These are phyloP conservation scores for Suillus lakei DNA, from an alignment of 768 basidiomycete genomes.

Conservation along the genomic window DNA sequence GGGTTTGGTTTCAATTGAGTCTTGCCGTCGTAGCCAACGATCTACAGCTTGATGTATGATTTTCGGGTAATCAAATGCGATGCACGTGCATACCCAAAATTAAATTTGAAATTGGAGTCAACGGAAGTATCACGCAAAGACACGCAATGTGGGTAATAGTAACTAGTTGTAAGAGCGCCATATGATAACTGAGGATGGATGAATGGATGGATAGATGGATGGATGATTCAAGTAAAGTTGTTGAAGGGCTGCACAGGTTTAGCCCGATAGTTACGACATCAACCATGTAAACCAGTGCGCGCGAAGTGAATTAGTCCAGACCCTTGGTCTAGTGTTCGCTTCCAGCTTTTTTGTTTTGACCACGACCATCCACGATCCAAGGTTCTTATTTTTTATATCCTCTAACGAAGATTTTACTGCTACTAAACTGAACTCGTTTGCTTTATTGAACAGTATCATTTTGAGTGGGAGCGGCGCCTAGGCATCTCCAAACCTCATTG, in stretches of 20 bases:
- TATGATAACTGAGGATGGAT: not conserved
- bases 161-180: not conserved
- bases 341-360: slow-evolving; percentile 14
- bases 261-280: slow-evolving; percentile 36
- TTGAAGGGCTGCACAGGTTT: too few relatives aligned
- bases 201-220: too few relatives aligned
- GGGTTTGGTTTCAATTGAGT: not conserved
- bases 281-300: slow-evolving; percentile 38
- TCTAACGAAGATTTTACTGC: not conserved
- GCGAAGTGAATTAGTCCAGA: not conserved
- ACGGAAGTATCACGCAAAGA: not conserved
- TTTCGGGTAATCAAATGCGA: not conserved
- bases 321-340: slow-evolving; percentile 4
- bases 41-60: not conserved
- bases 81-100: slow-evolving; percentile 1
- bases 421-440: slow-evolving; percentile 20
- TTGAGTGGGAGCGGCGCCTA: slow-evolving; percentile 18
- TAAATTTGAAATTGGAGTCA: slow-evolving; percentile 6
- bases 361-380: slow-evolving; percentile 22
- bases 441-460: slow-evolving; percentile 20
- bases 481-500: slow-evolving; percentile 22
- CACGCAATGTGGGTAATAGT: not conserved
- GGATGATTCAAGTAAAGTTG: too few relatives aligned
- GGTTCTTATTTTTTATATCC: slow-evolving; percentile 13
- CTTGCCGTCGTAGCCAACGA: not conserved